Evolutionary conservation across 2,329 filamentous ascomycete genomes (phyloP).

Genomic region (Neofusicoccum sp.): DNA sequence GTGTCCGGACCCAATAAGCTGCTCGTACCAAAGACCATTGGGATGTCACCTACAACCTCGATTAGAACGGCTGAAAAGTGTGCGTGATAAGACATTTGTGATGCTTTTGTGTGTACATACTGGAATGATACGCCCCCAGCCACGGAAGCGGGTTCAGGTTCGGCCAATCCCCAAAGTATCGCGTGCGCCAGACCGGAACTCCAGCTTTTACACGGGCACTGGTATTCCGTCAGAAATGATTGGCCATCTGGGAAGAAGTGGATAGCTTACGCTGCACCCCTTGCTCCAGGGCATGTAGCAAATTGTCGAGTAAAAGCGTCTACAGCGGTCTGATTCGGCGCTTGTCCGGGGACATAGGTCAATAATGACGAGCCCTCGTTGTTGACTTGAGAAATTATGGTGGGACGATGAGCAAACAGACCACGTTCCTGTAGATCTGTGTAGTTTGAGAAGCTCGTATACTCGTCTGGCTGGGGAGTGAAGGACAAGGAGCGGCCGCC

Average conservation of each 20-base stretch:
- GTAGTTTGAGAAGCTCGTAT: constrained; percentile 36
- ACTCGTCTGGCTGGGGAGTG: constrained; percentile 29
- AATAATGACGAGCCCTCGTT: background rate
- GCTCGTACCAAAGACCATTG: constrained; percentile 22
- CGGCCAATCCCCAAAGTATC: constrained; percentile 22
- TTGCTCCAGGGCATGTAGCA: constrained; percentile 21
- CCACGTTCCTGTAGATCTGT: constrained; percentile 29
- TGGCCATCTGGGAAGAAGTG: constrained; percentile 1
- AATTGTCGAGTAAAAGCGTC: constrained; percentile 23
- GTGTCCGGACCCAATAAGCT: constrained; percentile 22
- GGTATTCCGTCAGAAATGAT: constrained; percentile 24
- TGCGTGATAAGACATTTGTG: constrained; percentile 21
- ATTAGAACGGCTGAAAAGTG: background rate
- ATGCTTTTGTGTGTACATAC: constrained; percentile 22
- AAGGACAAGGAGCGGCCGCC: constrained; percentile 30
- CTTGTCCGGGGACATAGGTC: background rate
- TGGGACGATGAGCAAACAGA: constrained; percentile 29
- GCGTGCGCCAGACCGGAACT: constrained; percentile 23
- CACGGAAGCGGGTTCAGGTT: background rate
- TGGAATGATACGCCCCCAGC: constrained; percentile 23
- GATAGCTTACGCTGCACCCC: constrained; percentile 18
- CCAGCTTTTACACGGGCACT: constrained; percentile 18
- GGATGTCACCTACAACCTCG: constrained; percentile 21
- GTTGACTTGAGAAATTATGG: constrained; percentile 25
- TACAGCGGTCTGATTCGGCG: constrained; percentile 24